Percentiles rank a stretch among this genome's conserved stretches.
Evolutionary conservation across 768 basidiomycete species (phyloP).

Genomic region (Boletus speciosus): DNA sequence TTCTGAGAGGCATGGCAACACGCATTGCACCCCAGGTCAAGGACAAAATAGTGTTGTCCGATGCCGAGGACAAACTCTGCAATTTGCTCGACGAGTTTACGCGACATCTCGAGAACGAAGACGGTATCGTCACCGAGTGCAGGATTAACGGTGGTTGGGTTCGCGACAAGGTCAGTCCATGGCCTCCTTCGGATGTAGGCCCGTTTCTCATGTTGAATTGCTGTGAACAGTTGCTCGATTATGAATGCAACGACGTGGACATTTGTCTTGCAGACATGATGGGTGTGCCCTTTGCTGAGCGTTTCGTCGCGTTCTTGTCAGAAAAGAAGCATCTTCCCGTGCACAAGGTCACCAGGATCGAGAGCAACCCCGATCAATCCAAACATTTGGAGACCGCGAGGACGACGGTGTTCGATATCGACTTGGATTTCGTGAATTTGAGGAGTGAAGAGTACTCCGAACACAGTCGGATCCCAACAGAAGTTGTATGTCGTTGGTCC

Average conservation of each 20-base stretch:
- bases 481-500: slow-evolving; percentile 56
- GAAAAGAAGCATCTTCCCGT: slow-evolving; percentile 30
- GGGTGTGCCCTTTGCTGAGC: slow-evolving; percentile 83
- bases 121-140: slow-evolving; percentile 60
- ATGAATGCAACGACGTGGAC: slow-evolving; percentile 88
- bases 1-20: slow-evolving; percentile 28
- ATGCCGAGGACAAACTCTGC: slow-evolving; percentile 68
- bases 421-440: slow-evolving; percentile 92
- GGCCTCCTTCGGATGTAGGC: slow-evolving; percentile 4
- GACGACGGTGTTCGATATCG: slow-evolving; percentile 72
- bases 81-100: slow-evolving; percentile 79
- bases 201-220: slow-evolving; percentile 13
- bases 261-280: slow-evolving; percentile 87
- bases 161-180: slow-evolving; percentile 79
- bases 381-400: slow-evolving; percentile 97
- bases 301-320: slow-evolving; percentile 58
- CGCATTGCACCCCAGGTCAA: slow-evolving; percentile 32
- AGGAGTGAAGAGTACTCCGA: slow-evolving; percentile 89
- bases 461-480: slow-evolving; percentile 83
- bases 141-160: slow-evolving; percentile 99
- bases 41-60: slow-evolving; percentile 53
- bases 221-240: slow-evolving; percentile 64
- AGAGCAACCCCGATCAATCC: slow-evolving; percentile 93
- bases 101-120: slow-evolving; percentile 46
- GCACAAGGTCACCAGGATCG: slow-evolving; percentile 73